Evolutionary conservation across 2,329 filamentous ascomycete species (phyloP).

Genomic region (Penicillium glabrum): DNA sequence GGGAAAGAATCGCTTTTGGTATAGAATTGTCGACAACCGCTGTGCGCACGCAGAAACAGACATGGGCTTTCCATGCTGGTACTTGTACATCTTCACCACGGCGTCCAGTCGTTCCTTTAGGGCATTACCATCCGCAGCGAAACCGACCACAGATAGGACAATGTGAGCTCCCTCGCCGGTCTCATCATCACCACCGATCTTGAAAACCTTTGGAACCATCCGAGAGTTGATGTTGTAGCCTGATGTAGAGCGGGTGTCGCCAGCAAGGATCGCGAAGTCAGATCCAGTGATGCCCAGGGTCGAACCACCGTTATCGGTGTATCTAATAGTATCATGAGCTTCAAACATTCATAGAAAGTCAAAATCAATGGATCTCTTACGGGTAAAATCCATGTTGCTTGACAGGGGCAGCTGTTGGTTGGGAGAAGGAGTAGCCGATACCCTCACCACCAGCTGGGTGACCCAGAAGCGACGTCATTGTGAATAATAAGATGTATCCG

Average conservation of each 20-base stretch:
- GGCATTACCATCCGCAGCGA: conserved; percentile 90
- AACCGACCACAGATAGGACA: conserved; percentile 90
- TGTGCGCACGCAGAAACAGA: conserved; percentile 91
- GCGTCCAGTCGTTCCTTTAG: conserved; percentile 91
- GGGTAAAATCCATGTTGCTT: conserved; percentile 83
- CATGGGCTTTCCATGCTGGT: conserved; percentile 97
- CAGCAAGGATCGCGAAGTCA: conserved; percentile 94
- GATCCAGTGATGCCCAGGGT: conserved; percentile 91
- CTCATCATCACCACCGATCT: conserved; percentile 86
- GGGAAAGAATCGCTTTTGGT: conserved; percentile 97
- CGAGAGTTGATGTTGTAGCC: conserved; percentile 99
- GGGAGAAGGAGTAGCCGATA: conserved; percentile 62
- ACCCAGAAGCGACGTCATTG: conserved; percentile 57
- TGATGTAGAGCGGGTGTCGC: conserved; percentile 91
- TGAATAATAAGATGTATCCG: conserved; percentile 12
- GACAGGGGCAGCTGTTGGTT: conserved; percentile 50
- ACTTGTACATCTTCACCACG: conserved; percentile 98
- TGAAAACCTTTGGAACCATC: conserved; percentile 93
- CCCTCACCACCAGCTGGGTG: conserved; percentile 50
- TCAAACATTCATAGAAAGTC: background rate
- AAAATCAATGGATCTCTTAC: conserved; percentile 55
- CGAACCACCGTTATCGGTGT: conserved; percentile 96
- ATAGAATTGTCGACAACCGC: conserved; percentile 90
- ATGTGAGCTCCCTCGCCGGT: conserved; percentile 83
- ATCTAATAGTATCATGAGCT: conserved; percentile 45